Conservation (phyloP, 2,329 filamentous ascomycete genomes). For the Didymella exigua region DNA sequence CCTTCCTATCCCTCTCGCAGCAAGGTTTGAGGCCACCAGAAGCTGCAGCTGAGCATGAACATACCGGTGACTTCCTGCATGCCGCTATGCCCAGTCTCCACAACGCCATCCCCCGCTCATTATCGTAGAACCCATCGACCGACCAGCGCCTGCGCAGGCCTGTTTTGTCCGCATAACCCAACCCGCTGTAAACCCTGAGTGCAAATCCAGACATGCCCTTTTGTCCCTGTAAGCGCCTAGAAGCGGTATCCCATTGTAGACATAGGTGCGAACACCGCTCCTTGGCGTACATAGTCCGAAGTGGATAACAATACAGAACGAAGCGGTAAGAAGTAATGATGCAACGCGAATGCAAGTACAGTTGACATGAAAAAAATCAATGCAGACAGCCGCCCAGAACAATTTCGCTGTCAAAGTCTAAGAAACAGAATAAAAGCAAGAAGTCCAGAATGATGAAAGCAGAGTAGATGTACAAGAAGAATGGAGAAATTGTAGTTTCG, state of each 20-base stretch:
- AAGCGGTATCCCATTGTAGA: conserved; percentile 18
- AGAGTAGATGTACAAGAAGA: conserved; percentile 40
- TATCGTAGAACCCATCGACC: conserved; percentile 31
- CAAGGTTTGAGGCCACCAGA: conserved; percentile 21
- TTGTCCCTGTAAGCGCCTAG: conserved; percentile 18
- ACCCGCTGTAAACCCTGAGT: conserved; percentile 29
- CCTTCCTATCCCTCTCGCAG: conserved; percentile 19
- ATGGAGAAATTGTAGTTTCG: conserved; percentile 13
- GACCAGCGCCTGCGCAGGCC: conserved; percentile 43
- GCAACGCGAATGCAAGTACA: conserved; percentile 16
- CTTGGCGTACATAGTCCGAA: conserved; percentile 20
- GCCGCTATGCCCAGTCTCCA: conserved; percentile 18
- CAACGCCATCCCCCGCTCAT: conserved; percentile 27
- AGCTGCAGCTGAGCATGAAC: conserved; percentile 18
- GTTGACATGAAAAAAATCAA: conserved; percentile 17
- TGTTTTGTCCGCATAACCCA: conserved; percentile 29
- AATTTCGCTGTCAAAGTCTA: conserved; percentile 22
- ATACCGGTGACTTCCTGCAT: conserved; percentile 28
- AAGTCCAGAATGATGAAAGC: conserved; percentile 22
- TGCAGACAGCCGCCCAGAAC: conserved; percentile 21
- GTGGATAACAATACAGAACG: conserved; percentile 19
- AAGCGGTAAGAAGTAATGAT: conserved; percentile 26
- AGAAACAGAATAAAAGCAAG: conserved; percentile 19
- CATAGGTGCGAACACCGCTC: conserved; percentile 23
- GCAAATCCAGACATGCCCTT: conserved; percentile 18